Percentiles rank a stretch among this genome's conserved stretches.
Conservation (phyloP, 2,329 filamentous ascomycete genomes). For the Neoascochyta sp. region DNA sequence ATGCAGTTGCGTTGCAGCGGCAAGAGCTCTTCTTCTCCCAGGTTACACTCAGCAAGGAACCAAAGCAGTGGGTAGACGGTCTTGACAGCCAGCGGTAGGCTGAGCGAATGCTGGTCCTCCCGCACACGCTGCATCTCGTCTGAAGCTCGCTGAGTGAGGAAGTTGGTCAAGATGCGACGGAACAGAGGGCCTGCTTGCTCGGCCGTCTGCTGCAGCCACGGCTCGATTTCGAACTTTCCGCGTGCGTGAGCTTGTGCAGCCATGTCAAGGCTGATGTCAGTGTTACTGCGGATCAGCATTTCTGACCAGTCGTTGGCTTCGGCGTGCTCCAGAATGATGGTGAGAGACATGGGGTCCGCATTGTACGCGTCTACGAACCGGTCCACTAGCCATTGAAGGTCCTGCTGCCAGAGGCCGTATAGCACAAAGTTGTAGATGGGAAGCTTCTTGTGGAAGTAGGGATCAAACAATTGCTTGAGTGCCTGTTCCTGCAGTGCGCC, state of each 20-base stretch:
- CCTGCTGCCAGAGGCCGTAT: slow-evolving; percentile 86
- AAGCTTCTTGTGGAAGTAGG: slow-evolving; percentile 75
- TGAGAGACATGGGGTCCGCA: slow-evolving; percentile 62
- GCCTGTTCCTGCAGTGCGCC: slow-evolving; percentile 70
- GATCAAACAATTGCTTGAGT: slow-evolving; percentile 72
- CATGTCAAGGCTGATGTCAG: slow-evolving; percentile 82
- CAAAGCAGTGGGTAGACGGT: slow-evolving; percentile 78
- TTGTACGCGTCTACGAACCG: slow-evolving; percentile 76
- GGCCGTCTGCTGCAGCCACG: slow-evolving; percentile 72
- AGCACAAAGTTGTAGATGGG: slow-evolving; percentile 83
- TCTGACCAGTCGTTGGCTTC: slow-evolving; percentile 80
- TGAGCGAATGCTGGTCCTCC: slow-evolving; percentile 62
- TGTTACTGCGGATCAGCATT: slow-evolving; percentile 71
- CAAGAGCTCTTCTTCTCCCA: slow-evolving; percentile 66
- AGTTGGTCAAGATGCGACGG: slow-evolving; percentile 69
- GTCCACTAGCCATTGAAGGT: slow-evolving; percentile 79
- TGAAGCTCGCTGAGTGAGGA: slow-evolving; percentile 78
- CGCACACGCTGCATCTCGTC: slow-evolving; percentile 74
- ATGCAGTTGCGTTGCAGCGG: slow-evolving; percentile 82
- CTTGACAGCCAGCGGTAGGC: slow-evolving; percentile 75
- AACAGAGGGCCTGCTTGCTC: slow-evolving; percentile 63
- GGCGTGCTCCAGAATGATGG: slow-evolving; percentile 73
- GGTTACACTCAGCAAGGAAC: slow-evolving; percentile 61
- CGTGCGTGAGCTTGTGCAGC: slow-evolving; percentile 80
- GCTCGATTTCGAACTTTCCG: slow-evolving; percentile 71